Base-by-base conservation (phyloP, 129 eudicot species). In the Apium graveolens region DNA sequence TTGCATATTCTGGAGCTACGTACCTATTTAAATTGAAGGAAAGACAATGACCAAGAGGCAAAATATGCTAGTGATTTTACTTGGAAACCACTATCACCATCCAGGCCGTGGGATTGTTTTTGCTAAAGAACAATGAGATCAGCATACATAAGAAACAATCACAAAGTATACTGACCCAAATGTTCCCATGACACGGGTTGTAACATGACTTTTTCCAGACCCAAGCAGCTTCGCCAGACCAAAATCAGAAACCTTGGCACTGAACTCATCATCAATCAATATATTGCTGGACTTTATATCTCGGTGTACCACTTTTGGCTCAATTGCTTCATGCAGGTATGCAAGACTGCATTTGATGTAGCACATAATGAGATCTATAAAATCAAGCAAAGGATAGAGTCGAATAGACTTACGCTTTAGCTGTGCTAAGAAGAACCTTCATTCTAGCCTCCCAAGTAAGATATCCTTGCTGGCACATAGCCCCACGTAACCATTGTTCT, bases 131-230 rank as follows among this genome's bases (percentile, higher is more conserved):
- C 46, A 48, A 63, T 21, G 44, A 14, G 49, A 27, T 73, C 21
- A 43, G 70, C 34, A 44, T 49, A 9, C 35, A 26, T 37, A n/a
- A 6, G 68, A 39, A 78, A 73, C 34, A 77, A 66, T 18, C 70
- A 4, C n/a, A 41, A 17, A 29, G 63, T 74, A 70, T 78, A 89
- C 97, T 83, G 43, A 92, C 97, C 97, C 97, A 77, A 92, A 92
- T 75, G 97, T 92, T n/a, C 97, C 97, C 97, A 92, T 92, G 68
- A 92, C 97, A 18, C 97, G 89, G 80, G 97, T 92, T 14, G 97
- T 89, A 82, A 92, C 88, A 86, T 92, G 95, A 84, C 95, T 92
- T 88, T 87, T 85, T 29, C 95, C 97, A 34, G 95, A 88, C 79
- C 95, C 95, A 74, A 92, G 95, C 48, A 89, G 92, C 90, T 92